Conservation (phyloP, 768 basidiomycete species). For the Auricularia sp. region DNA sequence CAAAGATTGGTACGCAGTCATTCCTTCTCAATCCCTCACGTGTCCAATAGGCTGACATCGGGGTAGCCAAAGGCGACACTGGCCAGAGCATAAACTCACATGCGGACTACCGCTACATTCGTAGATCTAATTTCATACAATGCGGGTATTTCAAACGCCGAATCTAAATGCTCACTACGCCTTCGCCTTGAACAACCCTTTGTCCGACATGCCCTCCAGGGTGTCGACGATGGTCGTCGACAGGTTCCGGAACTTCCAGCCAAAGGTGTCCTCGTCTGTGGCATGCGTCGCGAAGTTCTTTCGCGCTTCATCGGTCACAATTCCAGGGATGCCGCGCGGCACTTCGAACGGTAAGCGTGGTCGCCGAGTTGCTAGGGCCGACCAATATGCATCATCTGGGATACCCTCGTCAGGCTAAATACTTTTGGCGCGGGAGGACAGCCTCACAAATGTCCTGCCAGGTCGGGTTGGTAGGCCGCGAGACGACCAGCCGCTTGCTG, state of each 20-base stretch:
- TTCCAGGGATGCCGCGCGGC: background rate
- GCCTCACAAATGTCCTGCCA: background rate
- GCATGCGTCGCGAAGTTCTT: background rate
- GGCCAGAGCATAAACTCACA: too few species aligned
- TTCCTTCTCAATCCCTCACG: too few species aligned
- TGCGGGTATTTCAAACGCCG: too few species aligned
- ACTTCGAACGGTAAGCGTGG: background rate
- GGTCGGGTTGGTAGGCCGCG: background rate
- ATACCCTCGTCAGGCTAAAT: background rate
- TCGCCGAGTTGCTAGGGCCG: background rate
- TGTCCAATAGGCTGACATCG: too few species aligned
- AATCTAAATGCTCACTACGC: background rate
- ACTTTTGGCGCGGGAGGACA: too few species aligned
- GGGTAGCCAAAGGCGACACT: too few species aligned
- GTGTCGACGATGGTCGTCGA: background rate
- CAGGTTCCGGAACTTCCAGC: background rate
- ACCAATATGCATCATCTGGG: background rate
- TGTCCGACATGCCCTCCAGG: background rate
- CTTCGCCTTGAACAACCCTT: background rate
- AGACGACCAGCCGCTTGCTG: background rate
- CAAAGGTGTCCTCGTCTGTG: background rate
- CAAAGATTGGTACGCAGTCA: too few species aligned
- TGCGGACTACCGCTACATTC: too few species aligned
- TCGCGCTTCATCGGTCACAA: background rate
- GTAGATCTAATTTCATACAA: too few species aligned